Conservation (phyloP, 352 stramenopile genomes). For the Phytophthora tentaculata region DNA sequence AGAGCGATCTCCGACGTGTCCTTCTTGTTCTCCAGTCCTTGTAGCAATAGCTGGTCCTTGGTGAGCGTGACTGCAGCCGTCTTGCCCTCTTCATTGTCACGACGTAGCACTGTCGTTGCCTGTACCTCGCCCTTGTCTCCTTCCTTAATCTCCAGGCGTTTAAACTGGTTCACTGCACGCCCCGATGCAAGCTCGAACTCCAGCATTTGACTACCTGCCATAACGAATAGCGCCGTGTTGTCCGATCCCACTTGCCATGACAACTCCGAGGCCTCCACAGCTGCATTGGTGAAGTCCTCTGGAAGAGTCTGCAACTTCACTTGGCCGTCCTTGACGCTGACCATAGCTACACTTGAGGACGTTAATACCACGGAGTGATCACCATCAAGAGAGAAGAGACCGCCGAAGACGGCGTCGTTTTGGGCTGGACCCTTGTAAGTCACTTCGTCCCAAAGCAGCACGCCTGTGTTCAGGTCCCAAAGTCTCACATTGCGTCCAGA, state of each 20-base stretch:
- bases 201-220: conserved; percentile 49
- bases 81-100: conserved; percentile 42
- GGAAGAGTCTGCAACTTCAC: conserved; percentile 52
- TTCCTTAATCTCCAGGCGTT: conserved; percentile 38
- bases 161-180: conserved; percentile 49
- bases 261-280: conserved; percentile 19
- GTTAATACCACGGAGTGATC: conserved; percentile 62
- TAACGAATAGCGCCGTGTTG: conserved; percentile 53
- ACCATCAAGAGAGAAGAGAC: conserved; percentile 51
- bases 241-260: conserved; percentile 59
- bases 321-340: conserved; percentile 65
- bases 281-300: conserved; percentile 34
- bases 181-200: conserved; percentile 46
- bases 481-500: conserved; percentile 63
- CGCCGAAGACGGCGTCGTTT: conserved; percentile 39
- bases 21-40: conserved; percentile 43
- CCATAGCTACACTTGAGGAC: conserved; percentile 48
- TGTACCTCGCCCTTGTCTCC: conserved; percentile 37
- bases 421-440: conserved; percentile 27
- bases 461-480: conserved; percentile 68
- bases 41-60: conserved; percentile 40
- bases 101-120: conserved; percentile 39
- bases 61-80: conserved; percentile 40
- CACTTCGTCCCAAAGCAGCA: conserved; percentile 75
- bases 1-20: conserved; percentile 36